These are phyloP conservation scores for Diaporthe longicolla DNA, from an alignment of 2,329 filamentous ascomycete species.

Conservation along the genomic window DNA sequence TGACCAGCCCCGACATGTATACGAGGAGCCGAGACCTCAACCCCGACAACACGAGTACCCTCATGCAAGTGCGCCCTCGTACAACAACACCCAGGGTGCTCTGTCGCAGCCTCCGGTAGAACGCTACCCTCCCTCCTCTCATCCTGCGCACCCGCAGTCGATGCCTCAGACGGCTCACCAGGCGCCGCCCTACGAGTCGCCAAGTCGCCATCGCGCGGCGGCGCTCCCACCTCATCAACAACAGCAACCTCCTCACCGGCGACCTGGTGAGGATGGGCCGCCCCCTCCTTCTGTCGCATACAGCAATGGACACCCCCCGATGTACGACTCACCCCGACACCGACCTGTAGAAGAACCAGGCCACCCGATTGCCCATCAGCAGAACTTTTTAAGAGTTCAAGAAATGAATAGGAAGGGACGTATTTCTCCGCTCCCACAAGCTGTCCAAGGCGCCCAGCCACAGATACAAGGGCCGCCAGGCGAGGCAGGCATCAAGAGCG, in stretches of 20 bases:
- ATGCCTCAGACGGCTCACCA: constrained; percentile 50
- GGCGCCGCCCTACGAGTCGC: constrained; percentile 61
- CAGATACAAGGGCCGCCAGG: constrained; percentile 83
- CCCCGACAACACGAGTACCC: constrained; percentile 66
- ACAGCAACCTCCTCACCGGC: constrained; percentile 54
- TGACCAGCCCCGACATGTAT: constrained; percentile 58
- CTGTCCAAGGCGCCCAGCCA: constrained; percentile 91
- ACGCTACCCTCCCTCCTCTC: constrained; percentile 55
- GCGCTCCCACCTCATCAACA: constrained; percentile 54
- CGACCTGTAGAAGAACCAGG: constrained; percentile 66
- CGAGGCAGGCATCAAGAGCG: constrained; percentile 92
- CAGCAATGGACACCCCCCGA: constrained; percentile 56
- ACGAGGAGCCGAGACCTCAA: constrained; percentile 55
- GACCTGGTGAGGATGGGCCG: constrained; percentile 63
- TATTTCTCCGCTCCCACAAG: constrained; percentile 90
- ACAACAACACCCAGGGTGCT: constrained; percentile 53
- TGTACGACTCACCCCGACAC: constrained; percentile 60
- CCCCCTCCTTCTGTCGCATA: constrained; percentile 67
- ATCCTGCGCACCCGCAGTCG: constrained; percentile 52
- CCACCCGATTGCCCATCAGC: constrained; percentile 69
- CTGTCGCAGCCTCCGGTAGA: constrained; percentile 56
- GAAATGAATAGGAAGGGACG: constrained; percentile 86
- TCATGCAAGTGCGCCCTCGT: constrained; percentile 57
- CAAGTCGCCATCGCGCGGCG: constrained; percentile 63
- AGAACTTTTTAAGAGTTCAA: constrained; percentile 83